Evolutionary conservation across 169 alveolate species (phyloP), one percentile per base, ranked within the genome.

Genomic region (Perkinsus marinus): DNA sequence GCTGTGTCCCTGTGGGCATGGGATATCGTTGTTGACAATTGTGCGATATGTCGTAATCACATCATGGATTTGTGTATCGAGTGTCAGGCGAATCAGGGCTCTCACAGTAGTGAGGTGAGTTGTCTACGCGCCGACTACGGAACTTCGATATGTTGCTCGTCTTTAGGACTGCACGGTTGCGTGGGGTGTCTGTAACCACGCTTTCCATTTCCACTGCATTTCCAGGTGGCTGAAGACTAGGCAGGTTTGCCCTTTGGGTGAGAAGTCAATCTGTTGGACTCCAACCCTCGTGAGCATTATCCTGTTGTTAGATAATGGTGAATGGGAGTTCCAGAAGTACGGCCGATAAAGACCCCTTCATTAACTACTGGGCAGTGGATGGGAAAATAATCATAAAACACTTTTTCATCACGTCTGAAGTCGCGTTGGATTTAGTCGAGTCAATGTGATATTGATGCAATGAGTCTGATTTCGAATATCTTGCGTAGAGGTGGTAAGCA

Each of bases 171-270:
- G 99, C 93, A 97, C 99, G n/a, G 99, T 99, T 38, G 99, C 99
- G n/a, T 99, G 99, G 99, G 99, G 99, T 39, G 98, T 97, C 39
- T 99, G 99, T 93, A 98, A 98, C 94, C 99, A 99, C 93, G 99
- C 99, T 68, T 99, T 98, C 96, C 99, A 99, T 94, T 97, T 98
- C 93, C 99, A 99, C 95, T 99, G 99, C 94, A 98, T 99, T 90
- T 98, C 99, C 43, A 96, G 99, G 95, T 99, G 99, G 99, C 96
- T 98, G 57, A 98, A 98, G 93, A 98, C 99, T 7, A 96, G 99
- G 93, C 98, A 98, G 68, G 99, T 98, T 43, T 99, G 99, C 93
- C 99, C 99, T 89, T 95, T 99, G 46, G 99, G 98, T 93, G 97
- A 97, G 96, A 92, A 93, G 37, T 43, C 43, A 41, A 6, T 89